Percentiles rank a stretch among this genome's conserved stretches.
phyloP scores from a whole-genome alignment of 495 filamentous ascomycete species.

The Choiromyces venosus region DNA sequence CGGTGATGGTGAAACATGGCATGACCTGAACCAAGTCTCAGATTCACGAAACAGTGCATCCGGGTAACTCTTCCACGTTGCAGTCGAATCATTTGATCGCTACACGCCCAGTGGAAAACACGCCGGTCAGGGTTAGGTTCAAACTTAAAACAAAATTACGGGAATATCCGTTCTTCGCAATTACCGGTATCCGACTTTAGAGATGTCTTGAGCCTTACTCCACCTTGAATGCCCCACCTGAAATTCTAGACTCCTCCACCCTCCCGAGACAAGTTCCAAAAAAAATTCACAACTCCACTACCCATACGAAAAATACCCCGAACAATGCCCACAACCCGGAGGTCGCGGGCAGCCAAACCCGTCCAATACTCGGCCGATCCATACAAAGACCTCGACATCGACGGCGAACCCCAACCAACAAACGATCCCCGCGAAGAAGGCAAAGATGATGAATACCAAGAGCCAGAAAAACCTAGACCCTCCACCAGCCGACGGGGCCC shows the following conservation, averaged over 20 bases:
- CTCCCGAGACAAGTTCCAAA: not conserved
- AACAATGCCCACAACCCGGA: not conserved
- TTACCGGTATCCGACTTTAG: not conserved
- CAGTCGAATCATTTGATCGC: not conserved
- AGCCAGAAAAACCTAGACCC: not conserved
- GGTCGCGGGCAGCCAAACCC: slow-evolving; percentile 25
- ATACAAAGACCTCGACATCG: slow-evolving; percentile 38
- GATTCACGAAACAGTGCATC: not conserved
- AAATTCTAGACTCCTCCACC: not conserved
- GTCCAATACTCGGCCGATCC: slow-evolving; percentile 35
- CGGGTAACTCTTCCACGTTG: not conserved
- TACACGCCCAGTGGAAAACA: not conserved
- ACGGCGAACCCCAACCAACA: slow-evolving; percentile 2
- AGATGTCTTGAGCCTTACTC: not conserved
- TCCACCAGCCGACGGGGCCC: not conserved
- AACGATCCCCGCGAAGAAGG: slow-evolving; percentile 1
- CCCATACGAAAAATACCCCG: not conserved
- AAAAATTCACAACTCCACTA: not conserved
- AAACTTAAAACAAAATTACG: not conserved
- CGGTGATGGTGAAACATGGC: not conserved
- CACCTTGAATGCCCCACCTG: not conserved
- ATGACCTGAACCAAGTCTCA: not conserved
- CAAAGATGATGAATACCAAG: slow-evolving; percentile 26
- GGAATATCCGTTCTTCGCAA: not conserved
- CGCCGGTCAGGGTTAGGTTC: not conserved